A percentile compares a stretch with the other conserved stretches of the same genome.
phyloP scores from a whole-genome alignment of 1,284 basidiomycete genomes.

The Mycena citricolor region DNA sequence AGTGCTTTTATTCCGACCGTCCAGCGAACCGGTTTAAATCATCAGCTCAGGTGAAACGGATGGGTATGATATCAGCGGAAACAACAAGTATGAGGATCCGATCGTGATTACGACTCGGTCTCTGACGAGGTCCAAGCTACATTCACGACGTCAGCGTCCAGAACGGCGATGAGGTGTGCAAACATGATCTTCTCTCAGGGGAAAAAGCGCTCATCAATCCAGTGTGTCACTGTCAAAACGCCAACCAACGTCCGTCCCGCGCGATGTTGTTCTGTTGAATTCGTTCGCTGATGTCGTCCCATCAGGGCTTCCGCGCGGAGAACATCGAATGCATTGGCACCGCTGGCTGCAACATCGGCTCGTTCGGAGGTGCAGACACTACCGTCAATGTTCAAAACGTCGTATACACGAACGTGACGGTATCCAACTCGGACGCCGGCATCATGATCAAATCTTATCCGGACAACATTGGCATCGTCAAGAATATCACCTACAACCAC shows the following conservation, averaged over 20 bases:
- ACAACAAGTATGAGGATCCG: too few relatives aligned
- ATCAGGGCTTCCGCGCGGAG: constrained; percentile 22
- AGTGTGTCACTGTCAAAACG: constrained; percentile 27
- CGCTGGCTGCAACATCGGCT: constrained; percentile 28
- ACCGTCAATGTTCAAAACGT: constrained; percentile 24
- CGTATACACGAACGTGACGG: constrained; percentile 23
- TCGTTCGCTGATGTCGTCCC: background rate
- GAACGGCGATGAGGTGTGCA: constrained; percentile 9
- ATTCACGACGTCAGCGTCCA: constrained; percentile 27
- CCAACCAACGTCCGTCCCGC: constrained; percentile 24
- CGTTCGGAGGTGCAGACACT: constrained; percentile 22
- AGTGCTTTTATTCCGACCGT: background rate
- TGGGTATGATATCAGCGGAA: constrained; percentile 16
- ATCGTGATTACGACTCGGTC: too few relatives aligned
- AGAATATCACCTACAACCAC: constrained; percentile 24
- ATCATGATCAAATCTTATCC: constrained; percentile 27
- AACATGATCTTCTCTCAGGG: background rate
- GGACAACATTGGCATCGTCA: constrained; percentile 24
- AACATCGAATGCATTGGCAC: constrained; percentile 24
- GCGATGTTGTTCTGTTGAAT: background rate
- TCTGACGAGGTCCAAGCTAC: too few relatives aligned
- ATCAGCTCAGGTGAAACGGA: constrained; percentile 10
- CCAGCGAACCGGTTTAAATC: too few relatives aligned
- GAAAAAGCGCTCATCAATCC: background rate
- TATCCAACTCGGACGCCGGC: constrained; percentile 25